Conservation (phyloP, 345 rosid species). For the Tarenaya hassleriana region DNA sequence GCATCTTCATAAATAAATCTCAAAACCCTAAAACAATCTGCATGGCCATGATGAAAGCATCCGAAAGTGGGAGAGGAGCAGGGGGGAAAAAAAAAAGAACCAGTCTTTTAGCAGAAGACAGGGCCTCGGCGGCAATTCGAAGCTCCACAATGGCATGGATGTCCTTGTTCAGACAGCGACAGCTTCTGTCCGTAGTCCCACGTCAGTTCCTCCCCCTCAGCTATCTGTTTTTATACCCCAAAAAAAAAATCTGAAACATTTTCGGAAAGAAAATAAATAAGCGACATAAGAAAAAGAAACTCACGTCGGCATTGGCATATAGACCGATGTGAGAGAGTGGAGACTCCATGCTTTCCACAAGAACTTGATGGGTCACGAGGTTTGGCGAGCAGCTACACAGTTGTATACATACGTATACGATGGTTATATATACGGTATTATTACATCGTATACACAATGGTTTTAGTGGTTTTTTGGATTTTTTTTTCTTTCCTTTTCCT, state of each 20-base stretch:
- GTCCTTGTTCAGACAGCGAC: slow-evolving; percentile 47
- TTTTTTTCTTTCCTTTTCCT: slow-evolving; percentile 10
- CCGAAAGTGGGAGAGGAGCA: slow-evolving; percentile 18
- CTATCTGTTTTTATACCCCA: slow-evolving; percentile 55
- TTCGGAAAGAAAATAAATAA: slow-evolving; percentile 10
- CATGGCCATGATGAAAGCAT: neutral
- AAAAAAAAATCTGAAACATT: neutral
- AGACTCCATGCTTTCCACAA: slow-evolving; percentile 84
- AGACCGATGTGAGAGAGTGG: slow-evolving; percentile 77
- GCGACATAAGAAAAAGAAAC: slow-evolving; percentile 21
- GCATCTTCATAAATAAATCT: no score
- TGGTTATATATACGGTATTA: no score
- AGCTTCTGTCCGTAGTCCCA: slow-evolving; percentile 47
- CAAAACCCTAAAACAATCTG: no score
- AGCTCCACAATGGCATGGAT: slow-evolving; percentile 66
- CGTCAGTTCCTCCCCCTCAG: slow-evolving; percentile 86
- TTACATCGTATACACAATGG: neutral
- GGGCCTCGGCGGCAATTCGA: slow-evolving; percentile 59
- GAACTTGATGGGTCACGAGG: slow-evolving; percentile 75
- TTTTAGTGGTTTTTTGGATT: neutral
- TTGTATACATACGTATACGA: no score
- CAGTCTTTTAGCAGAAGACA: slow-evolving; percentile 41
- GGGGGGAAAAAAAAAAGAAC: neutral
- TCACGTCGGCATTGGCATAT: slow-evolving; percentile 83
- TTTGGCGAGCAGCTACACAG: slow-evolving; percentile 84